phyloP scores from a whole-genome alignment of 805 yeast genomes.

The Saturnispora halmiae region DNA sequence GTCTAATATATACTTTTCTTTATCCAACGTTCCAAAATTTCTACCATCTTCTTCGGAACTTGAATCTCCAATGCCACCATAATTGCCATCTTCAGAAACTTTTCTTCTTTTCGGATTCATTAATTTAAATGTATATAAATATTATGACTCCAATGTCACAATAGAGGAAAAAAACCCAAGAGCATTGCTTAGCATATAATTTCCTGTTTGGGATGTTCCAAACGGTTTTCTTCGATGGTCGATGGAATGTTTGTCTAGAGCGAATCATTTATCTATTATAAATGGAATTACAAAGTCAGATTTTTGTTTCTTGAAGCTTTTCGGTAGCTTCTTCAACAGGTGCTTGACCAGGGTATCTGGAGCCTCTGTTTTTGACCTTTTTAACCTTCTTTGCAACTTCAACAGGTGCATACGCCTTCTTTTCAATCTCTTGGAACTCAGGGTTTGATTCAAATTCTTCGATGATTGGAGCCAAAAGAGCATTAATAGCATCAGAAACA shows the following conservation, averaged over 20 bases:
- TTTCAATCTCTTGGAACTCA: constrained; percentile 68
- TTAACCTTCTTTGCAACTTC: constrained; percentile 54
- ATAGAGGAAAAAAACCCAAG: no score
- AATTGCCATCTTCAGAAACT: no score
- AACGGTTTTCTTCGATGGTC: no score
- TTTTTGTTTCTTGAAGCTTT: constrained; percentile 32
- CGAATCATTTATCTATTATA: no score
- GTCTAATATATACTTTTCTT: not conserved
- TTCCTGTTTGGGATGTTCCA: no score
- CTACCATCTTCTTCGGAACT: not conserved
- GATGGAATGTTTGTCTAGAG: no score
- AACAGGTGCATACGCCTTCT: constrained; percentile 77
- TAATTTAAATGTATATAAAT: no score
- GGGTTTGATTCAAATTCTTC: constrained; percentile 49
- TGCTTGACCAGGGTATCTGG: constrained; percentile 73
- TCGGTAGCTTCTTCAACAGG: constrained; percentile 22
- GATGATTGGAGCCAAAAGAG: constrained; percentile 75
- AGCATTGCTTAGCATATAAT: no score
- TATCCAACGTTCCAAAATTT: not conserved
- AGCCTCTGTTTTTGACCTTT: constrained; percentile 80
- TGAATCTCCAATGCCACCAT: no score
- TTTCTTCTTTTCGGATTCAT: no score
- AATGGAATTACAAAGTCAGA: no score
- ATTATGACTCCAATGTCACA: no score
- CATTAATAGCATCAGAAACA: constrained; percentile 77